A percentile compares a stretch with the other conserved stretches of the same genome.
Evolutionary conservation across 1,284 basidiomycete species (phyloP).

Genomic region (Ceratobasidium theobromae): DNA sequence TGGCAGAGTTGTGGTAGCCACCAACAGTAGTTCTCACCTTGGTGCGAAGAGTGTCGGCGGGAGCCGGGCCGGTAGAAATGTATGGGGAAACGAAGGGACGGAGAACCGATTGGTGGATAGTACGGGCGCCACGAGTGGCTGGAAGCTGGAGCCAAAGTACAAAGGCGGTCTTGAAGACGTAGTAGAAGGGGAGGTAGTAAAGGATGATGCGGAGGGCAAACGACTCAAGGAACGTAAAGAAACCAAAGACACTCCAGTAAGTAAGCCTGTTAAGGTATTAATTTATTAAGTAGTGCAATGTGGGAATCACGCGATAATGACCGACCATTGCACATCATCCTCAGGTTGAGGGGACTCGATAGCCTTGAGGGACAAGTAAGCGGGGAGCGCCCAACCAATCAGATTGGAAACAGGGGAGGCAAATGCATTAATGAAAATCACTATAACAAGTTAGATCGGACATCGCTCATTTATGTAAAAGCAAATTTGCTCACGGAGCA

Average conservation of each 20-base stretch:
- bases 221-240: slow-evolving; percentile 82
- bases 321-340: slow-evolving; percentile 78
- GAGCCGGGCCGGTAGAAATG: slow-evolving; percentile 22
- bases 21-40: slow-evolving; percentile 25
- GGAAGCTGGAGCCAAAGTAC: slow-evolving; percentile 86
- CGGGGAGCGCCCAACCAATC: slow-evolving; percentile 80
- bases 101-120: slow-evolving; percentile 33
- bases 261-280: slow-evolving; percentile 51
- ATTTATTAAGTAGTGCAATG: not conserved
- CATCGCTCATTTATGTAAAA: not conserved
- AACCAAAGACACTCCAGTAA: slow-evolving; percentile 84
- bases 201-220: slow-evolving; percentile 72
- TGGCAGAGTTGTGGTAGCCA: not conserved
- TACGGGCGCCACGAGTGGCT: slow-evolving; percentile 49
- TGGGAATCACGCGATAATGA: not conserved
- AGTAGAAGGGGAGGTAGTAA: slow-evolving; percentile 88
- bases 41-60: slow-evolving; percentile 27
- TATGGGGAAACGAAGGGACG: slow-evolving; percentile 34
- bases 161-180: slow-evolving; percentile 84
- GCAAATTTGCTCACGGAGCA: slow-evolving; percentile 44
- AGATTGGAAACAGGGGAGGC: slow-evolving; percentile 82
- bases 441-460: slow-evolving; percentile 31
- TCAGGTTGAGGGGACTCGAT: slow-evolving; percentile 70
- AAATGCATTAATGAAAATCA: slow-evolving; percentile 81
- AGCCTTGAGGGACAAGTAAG: slow-evolving; percentile 83